phyloP scores from a whole-genome alignment of 371 early-diverging fungal species.

The Mortierella sp. region DNA sequence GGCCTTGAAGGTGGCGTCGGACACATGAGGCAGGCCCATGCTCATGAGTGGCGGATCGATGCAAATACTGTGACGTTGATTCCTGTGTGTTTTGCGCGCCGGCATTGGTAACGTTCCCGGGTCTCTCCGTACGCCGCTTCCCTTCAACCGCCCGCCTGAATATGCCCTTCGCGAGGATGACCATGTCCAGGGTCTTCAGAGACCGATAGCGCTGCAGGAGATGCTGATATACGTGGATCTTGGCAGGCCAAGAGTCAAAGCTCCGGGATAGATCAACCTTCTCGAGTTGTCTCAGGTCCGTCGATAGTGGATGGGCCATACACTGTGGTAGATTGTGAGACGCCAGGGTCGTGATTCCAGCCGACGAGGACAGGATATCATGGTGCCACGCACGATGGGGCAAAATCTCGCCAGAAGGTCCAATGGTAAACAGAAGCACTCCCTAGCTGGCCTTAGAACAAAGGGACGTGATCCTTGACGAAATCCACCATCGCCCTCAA shows the following conservation, averaged over 20 bases:
- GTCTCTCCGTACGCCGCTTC: background rate
- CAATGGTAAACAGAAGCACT: too few species aligned
- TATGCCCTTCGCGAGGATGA: background rate
- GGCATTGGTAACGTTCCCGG: background rate
- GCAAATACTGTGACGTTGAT: background rate
- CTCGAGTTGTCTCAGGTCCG: too few species aligned
- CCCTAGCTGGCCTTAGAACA: background rate
- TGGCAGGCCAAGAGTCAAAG: too few species aligned
- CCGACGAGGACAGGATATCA: too few species aligned
- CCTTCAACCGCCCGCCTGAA: background rate
- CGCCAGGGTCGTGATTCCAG: too few species aligned
- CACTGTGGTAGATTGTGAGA: too few species aligned
- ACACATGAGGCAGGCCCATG: background rate
- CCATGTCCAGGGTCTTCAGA: background rate
- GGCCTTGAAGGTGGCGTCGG: background rate
- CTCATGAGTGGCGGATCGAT: too few species aligned
- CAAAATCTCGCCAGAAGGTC: background rate
- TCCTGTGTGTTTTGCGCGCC: background rate
- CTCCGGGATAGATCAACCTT: too few species aligned
- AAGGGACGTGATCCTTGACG: background rate
- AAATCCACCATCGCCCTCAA: background rate
- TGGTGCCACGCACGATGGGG: too few species aligned
- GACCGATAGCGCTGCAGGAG: background rate
- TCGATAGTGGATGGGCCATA: too few species aligned
- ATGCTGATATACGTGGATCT: too few species aligned